A percentile compares a stretch with the other conserved stretches of the same genome.
Evolutionary conservation across 495 filamentous ascomycete species (phyloP).

Genomic region (Neohortaea acidophila): DNA sequence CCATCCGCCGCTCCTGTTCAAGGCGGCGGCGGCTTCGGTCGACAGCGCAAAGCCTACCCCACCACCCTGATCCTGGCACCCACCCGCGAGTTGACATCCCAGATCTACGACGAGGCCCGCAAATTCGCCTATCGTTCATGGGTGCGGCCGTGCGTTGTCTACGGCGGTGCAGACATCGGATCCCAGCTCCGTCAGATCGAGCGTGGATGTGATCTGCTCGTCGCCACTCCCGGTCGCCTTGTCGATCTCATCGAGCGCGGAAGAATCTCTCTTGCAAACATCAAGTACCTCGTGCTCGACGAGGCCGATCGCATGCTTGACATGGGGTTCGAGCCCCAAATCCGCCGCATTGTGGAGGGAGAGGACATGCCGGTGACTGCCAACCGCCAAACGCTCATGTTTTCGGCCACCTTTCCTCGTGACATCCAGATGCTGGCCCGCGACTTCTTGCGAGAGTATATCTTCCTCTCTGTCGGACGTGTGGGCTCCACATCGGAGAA

Average conservation of each 20-base stretch:
- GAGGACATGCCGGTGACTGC: constrained; percentile 89
- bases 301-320: constrained; percentile 99
- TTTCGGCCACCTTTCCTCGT: constrained; percentile 95
- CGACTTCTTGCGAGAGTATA: constrained; percentile 95
- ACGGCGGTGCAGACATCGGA: constrained; percentile 96
- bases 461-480: constrained; percentile 96
- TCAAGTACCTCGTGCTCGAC: constrained; percentile 98
- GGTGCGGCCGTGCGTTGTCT: constrained; percentile 96
- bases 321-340: constrained; percentile 99
- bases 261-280: constrained; percentile 87
- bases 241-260: constrained; percentile 97
- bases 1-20: constrained; percentile 52
- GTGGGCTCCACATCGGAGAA: constrained; percentile 99
- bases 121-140: constrained; percentile 98
- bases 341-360: constrained; percentile 92
- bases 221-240: constrained; percentile 91
- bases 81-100: constrained; percentile 93
- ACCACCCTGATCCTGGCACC: constrained; percentile 91
- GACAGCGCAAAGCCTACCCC: constrained; percentile 86
- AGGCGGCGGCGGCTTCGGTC: constrained; percentile 53
- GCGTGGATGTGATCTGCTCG: constrained; percentile 91
- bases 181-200: constrained; percentile 94
- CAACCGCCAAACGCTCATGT: constrained; percentile 94
- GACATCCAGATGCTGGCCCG: constrained; percentile 98
- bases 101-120: constrained; percentile 94